A percentile compares a stretch with the other conserved stretches of the same genome.
These are phyloP conservation scores for Bolboschoenus planiculmis DNA, from an alignment of 176 grass and related monocot species.

Conservation along the genomic window DNA sequence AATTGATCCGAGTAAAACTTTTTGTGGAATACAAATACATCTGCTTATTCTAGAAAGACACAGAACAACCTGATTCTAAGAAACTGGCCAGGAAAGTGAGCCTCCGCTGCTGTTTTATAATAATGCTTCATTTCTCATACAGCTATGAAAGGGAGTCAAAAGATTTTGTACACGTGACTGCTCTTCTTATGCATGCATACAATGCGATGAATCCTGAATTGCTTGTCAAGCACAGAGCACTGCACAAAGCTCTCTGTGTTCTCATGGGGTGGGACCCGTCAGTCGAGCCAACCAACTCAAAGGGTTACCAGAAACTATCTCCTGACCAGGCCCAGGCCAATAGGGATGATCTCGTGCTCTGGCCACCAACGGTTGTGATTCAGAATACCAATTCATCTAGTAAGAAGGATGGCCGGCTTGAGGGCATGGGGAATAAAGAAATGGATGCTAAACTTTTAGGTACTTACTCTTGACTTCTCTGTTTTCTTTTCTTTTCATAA, in stretches of 20 bases:
- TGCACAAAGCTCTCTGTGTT: slow-evolving; percentile 95
- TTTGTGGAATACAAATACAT: background rate
- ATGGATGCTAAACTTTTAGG: slow-evolving; percentile 90
- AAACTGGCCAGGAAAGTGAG: background rate
- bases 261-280: slow-evolving; percentile 92
- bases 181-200: slow-evolving; percentile 72
- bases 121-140: background rate
- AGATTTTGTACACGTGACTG: slow-evolving; percentile 62
- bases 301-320: slow-evolving; percentile 56
- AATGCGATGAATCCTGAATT: slow-evolving; percentile 59
- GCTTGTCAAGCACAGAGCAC: slow-evolving; percentile 80
- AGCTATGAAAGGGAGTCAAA: slow-evolving; percentile 51
- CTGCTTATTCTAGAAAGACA: background rate
- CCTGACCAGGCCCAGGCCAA: slow-evolving; percentile 65
- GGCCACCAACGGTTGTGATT: slow-evolving; percentile 83
- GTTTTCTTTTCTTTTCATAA: background rate
- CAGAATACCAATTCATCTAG: slow-evolving; percentile 65
- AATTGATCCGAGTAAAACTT: background rate
- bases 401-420: slow-evolving; percentile 47
- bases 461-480: slow-evolving; percentile 26
- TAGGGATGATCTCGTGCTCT: slow-evolving; percentile 81
- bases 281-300: slow-evolving; percentile 64
- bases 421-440: slow-evolving; percentile 67
- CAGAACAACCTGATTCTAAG: background rate
- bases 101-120: background rate